Evolutionary conservation across 2,329 filamentous ascomycete genomes (phyloP).

Genomic region (Botrytis fabae): DNA sequence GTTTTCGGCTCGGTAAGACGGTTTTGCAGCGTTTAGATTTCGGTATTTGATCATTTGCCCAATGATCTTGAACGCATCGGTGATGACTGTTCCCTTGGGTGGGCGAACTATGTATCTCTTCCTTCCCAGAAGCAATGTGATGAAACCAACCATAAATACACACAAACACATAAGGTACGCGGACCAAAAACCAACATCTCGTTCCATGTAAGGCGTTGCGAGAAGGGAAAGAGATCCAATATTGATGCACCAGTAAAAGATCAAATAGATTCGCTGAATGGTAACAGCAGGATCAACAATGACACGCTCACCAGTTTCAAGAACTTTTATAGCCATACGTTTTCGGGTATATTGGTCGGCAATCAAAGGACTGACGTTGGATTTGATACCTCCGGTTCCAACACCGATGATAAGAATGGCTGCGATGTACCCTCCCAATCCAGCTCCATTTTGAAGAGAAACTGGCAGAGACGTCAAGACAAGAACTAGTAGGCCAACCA

Average conservation of each 20-base stretch:
- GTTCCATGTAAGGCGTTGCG: conserved; percentile 46
- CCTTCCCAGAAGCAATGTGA: conserved; percentile 51
- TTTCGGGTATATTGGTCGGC: conserved; percentile 56
- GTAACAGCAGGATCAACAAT: conserved; percentile 62
- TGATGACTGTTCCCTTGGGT: conserved; percentile 62
- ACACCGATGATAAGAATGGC: conserved; percentile 50
- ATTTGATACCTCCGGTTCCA: conserved; percentile 58
- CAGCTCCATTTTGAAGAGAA: conserved; percentile 44
- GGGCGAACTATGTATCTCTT: conserved; percentile 57
- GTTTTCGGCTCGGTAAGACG: conserved; percentile 55
- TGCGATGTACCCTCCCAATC: conserved; percentile 53
- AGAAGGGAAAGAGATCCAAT: conserved; percentile 55
- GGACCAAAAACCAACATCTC: conserved; percentile 52
- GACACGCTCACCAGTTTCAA: conserved; percentile 57
- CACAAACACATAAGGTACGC: conserved; percentile 50
- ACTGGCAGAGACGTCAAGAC: conserved; percentile 53
- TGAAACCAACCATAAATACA: conserved; percentile 55
- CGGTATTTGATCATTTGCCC: conserved; percentile 54
- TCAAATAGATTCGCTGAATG: conserved; percentile 46
- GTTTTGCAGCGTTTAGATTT: conserved; percentile 58
- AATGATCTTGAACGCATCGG: conserved; percentile 63
- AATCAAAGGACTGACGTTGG: conserved; percentile 64
- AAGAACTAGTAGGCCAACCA: conserved; percentile 56
- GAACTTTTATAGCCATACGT: conserved; percentile 46
- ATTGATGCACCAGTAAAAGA: conserved; percentile 70